These are phyloP conservation scores for Xylaria hypoxylon DNA, from an alignment of 2,329 filamentous ascomycete species.

Conservation along the genomic window DNA sequence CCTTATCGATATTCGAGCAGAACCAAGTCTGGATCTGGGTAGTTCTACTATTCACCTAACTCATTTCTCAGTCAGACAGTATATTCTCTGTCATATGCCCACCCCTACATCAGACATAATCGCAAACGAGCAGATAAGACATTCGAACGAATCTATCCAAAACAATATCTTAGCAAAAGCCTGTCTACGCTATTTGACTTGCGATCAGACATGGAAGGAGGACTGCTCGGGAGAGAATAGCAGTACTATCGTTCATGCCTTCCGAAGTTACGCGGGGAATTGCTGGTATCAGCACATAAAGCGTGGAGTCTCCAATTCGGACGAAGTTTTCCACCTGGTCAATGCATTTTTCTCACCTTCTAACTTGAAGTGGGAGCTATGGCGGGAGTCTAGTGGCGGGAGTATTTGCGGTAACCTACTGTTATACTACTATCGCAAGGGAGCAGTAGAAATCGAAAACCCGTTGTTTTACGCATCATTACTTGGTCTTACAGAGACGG, in stretches of 20 bases:
- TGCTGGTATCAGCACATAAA: conserved; percentile 5
- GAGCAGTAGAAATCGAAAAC: background rate
- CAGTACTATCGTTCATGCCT: background rate
- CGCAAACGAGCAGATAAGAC: conserved; percentile 20
- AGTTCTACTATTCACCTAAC: conserved; percentile 31
- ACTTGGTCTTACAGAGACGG: conserved; percentile 23
- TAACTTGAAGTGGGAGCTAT: conserved; percentile 28
- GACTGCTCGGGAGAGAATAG: background rate
- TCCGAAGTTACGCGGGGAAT: conserved; percentile 1
- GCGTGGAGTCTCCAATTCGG: background rate
- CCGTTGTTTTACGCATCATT: conserved; percentile 30
- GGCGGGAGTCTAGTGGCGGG: background rate
- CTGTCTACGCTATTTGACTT: conserved; percentile 34
- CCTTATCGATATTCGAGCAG: conserved; percentile 28
- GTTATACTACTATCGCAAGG: too few relatives aligned
- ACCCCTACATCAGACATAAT: background rate
- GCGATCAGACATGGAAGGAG: conserved; percentile 9
- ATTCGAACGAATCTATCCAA: conserved; percentile 24
- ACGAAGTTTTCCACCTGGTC: background rate
- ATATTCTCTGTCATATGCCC: conserved; percentile 28
- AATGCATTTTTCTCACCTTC: conserved; percentile 28
- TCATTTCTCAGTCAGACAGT: conserved; percentile 36
- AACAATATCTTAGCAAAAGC: conserved; percentile 29
- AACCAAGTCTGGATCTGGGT: background rate
- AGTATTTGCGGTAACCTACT: too few relatives aligned